Percentiles rank a stretch among this genome's conserved stretches.
Conservation (phyloP, 768 basidiomycete genomes). For the Russula earlei region DNA sequence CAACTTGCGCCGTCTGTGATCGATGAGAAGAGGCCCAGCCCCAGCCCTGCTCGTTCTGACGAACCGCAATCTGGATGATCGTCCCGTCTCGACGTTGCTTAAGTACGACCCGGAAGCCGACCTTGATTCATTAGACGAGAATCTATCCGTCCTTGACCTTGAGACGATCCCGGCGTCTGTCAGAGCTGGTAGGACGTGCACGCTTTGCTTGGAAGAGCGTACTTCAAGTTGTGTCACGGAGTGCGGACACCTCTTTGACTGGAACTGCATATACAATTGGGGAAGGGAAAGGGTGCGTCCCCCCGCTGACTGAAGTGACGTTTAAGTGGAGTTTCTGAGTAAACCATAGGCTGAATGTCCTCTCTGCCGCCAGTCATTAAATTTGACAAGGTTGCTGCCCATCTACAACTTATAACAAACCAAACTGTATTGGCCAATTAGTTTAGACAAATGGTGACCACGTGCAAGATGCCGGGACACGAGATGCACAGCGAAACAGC, state of each 20-base stretch:
- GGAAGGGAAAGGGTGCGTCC: conserved; percentile 68
- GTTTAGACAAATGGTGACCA: background rate
- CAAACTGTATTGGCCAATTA: background rate
- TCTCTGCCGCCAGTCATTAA: conserved; percentile 70
- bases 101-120: conserved; percentile 44
- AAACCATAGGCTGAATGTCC: conserved; percentile 67
- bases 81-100: conserved; percentile 49
- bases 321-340: conserved; percentile 1
- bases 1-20: conserved; percentile 12
- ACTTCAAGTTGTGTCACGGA: conserved; percentile 77
- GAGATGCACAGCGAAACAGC: conserved; percentile 11
- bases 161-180: conserved; percentile 40
- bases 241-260: conserved; percentile 86
- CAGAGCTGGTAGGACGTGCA: conserved; percentile 61
- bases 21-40: conserved; percentile 29
- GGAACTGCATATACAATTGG: conserved; percentile 86
- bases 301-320: background rate
- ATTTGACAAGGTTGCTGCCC: conserved; percentile 59
- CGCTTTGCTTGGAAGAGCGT: conserved; percentile 77
- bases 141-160: conserved; percentile 56
- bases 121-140: conserved; percentile 50
- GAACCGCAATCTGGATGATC: conserved; percentile 49
- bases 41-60: conserved; percentile 24
- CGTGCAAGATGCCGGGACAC: background rate
- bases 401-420: conserved; percentile 67